Evolutionary conservation across 768 basidiomycete genomes (phyloP), one percentile per base, ranked within the genome.

Genomic region (Lactarius tabidus): DNA sequence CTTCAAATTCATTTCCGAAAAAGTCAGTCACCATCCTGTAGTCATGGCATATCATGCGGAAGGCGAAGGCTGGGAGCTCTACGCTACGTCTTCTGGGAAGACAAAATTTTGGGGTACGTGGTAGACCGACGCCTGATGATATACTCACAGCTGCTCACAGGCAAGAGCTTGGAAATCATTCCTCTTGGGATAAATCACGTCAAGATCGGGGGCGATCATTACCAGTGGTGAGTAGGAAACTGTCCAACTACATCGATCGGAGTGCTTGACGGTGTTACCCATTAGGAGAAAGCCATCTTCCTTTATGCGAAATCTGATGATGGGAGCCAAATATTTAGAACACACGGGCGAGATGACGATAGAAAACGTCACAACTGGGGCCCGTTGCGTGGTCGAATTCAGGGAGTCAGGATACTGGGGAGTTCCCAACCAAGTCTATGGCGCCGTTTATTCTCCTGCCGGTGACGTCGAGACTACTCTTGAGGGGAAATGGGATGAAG

Each of bases 401-500:
- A 92, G 92, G 72, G 91, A 90, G 71, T 85, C 85, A 48, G 88
- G 91, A 23, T 94, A 92, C 72, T 91, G 89, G 87, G 89, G 88
- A 23, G 78, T 84, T n/a, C 79, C 85, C 23, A 93, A 94, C 68
- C 80, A 86, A 48, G 85, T 95, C 57, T 77, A 82, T 26, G 92
- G 90, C 6, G 73, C 78, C 6, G 79, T 93, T 31, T 73, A 83
- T 63, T 82, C 82, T 29, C 68, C 80, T 20, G 77, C 79, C 38
- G 88, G 87, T 28, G 76, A 84, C 8, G 76, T 81, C 14, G 75
- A 82, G 20, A 81, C 87, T 39, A 81, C 82, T 43, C 76, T 95
- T n/a, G 91, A 93, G 74, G 93, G 93, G 55, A 93, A 89, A 74
- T 95, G 93, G 93, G 90, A 95, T 72, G 89, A 93, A 64, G 85